Evolutionary conservation across 768 basidiomycete species (phyloP).

Genomic region (Tephrocybe sp.): DNA sequence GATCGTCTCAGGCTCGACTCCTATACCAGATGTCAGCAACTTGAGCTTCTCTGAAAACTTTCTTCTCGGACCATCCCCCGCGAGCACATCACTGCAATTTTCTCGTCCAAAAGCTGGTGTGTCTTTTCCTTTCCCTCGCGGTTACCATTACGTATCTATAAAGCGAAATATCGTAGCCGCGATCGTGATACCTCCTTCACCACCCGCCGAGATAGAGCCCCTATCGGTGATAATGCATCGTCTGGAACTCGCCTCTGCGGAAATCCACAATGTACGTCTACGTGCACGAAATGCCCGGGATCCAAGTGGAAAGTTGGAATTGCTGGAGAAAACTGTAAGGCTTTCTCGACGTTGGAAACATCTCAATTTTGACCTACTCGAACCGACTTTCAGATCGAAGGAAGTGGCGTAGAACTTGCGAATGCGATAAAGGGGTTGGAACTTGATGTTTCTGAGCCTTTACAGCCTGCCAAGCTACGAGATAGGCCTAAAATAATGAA

Average conservation of each 20-base stretch:
- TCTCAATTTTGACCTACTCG: too few species aligned
- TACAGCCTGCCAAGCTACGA: constrained; percentile 1
- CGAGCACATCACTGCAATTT: too few species aligned
- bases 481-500: constrained; percentile 2
- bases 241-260: constrained; percentile 5
- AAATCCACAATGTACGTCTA: constrained; percentile 3
- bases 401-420: constrained; percentile 1
- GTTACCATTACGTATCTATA: too few species aligned
- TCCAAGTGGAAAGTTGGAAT: neutral
- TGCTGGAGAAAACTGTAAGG: constrained; percentile 8
- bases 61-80: too few species aligned
- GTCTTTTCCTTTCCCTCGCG: too few species aligned
- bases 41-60: too few species aligned
- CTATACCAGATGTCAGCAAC: too few species aligned
- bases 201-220: neutral
- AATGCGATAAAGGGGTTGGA: neutral
- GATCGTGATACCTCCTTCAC: too few species aligned
- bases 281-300: constrained; percentile 1
- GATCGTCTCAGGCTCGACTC: too few species aligned
- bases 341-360: too few species aligned
- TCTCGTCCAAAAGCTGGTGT: too few species aligned
- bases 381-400: neutral
- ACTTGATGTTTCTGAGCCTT: neutral
- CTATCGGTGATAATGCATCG: constrained; percentile 1
- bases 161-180: too few species aligned